Conservation (phyloP, 2,329 filamentous ascomycete species). For the Dactylellina sp. region DNA sequence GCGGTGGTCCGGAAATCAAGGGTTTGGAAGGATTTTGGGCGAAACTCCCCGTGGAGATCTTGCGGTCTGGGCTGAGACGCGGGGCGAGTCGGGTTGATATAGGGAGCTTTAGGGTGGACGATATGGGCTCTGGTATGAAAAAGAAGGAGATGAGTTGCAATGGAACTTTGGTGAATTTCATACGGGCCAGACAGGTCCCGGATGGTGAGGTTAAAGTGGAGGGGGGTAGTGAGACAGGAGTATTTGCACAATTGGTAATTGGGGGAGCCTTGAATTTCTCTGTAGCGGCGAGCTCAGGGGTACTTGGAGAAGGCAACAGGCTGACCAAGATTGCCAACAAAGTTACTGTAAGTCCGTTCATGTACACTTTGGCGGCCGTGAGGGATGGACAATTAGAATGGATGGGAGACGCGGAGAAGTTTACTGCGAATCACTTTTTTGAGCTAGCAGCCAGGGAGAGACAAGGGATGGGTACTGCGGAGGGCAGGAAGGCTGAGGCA, state of each 20-base stretch:
- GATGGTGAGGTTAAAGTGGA: constrained; percentile 17
- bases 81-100: constrained; percentile 50
- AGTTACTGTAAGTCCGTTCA: constrained; percentile 40
- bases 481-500: constrained; percentile 24
- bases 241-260: constrained; percentile 35
- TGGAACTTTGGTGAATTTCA: constrained; percentile 45
- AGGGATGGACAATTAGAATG: constrained; percentile 40
- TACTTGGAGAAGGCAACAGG: not conserved
- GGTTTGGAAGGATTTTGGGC: constrained; percentile 32
- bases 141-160: constrained; percentile 16
- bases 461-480: constrained; percentile 15
- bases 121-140: constrained; percentile 2
- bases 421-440: constrained; percentile 36
- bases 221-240: constrained; percentile 2
- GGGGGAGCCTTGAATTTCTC: constrained; percentile 21
- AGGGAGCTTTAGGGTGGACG: constrained; percentile 31
- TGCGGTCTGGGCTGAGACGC: constrained; percentile 23
- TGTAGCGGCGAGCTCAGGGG: not conserved
- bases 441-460: constrained; percentile 32
- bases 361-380: constrained; percentile 38
- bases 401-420: constrained; percentile 50
- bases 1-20: constrained; percentile 20
- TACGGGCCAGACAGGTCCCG: constrained; percentile 28
- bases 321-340: not conserved
- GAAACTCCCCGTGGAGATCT: constrained; percentile 23